Base-by-base conservation (phyloP, 23 red algal genomes). In the Gracilaria domingensis region DNA sequence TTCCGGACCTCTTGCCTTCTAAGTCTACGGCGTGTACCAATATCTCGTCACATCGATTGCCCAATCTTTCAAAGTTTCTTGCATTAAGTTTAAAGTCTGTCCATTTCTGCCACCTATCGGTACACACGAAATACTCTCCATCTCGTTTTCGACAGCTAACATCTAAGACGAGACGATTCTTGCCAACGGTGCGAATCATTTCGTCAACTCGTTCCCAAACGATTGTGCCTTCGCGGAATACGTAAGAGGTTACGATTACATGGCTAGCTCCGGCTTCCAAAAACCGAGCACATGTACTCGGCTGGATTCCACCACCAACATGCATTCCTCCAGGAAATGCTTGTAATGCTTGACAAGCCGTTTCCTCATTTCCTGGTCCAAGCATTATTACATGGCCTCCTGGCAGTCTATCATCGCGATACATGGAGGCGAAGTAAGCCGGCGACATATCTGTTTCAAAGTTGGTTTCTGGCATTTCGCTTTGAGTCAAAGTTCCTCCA, bases 361-460 rank as follows among this genome's bases (percentile, higher is more conserved):
- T 84, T 7, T 48, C 40, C 76, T 95, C 93, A 53, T 95, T 95
- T 69, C 96, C 96, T 8, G 67, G 81, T 11, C 96, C 96, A 16
- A 98, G 89, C 88, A 98, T 95, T 65, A 98, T 98, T 0, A 98
- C 89, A 34, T 98, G 96, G 35, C 96, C 96, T 34, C 96, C 96
- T 49, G 93, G 91, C 9, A 98, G 82, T 16, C n/a, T 50, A 65
- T 95, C 90, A 50, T 73, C 55, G 34, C 60, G 76, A 75, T 98
- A 98, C 28, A 81, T 78, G 20, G 47, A 58, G 6, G 96, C 96
- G 61, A 82, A 98, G 25, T 84, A 35, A 14, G 91, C 73, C 13
- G 96, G 82, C 12, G 90, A 66, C 40, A 84, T 7, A 57, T 88
- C 64, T 32, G 93, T 91, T 51, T 95, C 93, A 91, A 98, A 98